Conservation (phyloP, 2,329 filamentous ascomycete species). For the Ophiobolus disseminans region DNA sequence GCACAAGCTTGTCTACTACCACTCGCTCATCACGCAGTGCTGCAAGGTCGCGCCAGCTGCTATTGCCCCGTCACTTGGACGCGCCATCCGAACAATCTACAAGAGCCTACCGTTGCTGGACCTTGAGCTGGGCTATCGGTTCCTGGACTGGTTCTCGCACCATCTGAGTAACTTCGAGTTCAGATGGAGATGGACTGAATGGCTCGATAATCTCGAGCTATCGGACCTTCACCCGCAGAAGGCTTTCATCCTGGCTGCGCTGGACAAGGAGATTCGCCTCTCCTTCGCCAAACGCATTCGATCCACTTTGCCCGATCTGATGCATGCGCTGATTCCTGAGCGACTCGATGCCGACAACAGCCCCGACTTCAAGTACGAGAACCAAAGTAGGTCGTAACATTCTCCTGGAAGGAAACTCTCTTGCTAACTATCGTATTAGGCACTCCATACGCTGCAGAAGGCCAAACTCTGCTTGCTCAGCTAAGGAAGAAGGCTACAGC, state of each 20-base stretch:
- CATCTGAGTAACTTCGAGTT: constrained; percentile 99
- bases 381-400: constrained; percentile 66
- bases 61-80: constrained; percentile 91
- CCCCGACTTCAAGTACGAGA: constrained; percentile 89
- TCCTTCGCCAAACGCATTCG: constrained; percentile 97
- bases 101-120: constrained; percentile 82
- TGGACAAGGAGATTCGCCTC: constrained; percentile 96
- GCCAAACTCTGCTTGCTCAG: constrained; percentile 78
- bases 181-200: constrained; percentile 99
- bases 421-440: constrained; percentile 53
- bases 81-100: constrained; percentile 92
- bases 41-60: constrained; percentile 96
- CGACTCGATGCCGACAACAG: constrained; percentile 95
- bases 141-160: constrained; percentile 97
- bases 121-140: constrained; percentile 83
- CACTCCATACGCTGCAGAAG: constrained; percentile 82
- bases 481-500: constrained; percentile 85
- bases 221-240: constrained; percentile 84
- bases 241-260: constrained; percentile 86
- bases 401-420: constrained; percentile 1
- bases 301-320: constrained; percentile 85
- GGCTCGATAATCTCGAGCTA: constrained; percentile 82
- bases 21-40: constrained; percentile 90
- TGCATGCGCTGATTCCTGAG: constrained; percentile 79
- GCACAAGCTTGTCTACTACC: constrained; percentile 96